phyloP scores from a whole-genome alignment of 2,329 filamentous ascomycete species.

The Tolypocladium ophioglossoides region DNA sequence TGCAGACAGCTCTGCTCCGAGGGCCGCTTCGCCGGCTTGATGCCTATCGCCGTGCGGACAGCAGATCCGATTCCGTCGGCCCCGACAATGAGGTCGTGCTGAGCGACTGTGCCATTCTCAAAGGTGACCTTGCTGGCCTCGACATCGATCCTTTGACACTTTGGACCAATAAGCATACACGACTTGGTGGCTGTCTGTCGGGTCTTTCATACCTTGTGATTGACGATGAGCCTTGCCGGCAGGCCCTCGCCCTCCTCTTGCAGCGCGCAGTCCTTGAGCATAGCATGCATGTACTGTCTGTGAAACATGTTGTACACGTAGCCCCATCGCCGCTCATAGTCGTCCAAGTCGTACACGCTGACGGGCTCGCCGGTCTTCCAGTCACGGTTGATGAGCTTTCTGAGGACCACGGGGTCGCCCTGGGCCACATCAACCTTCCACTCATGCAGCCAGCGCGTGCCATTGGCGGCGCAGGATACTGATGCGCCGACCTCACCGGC shows the following conservation, averaged over 20 bases:
- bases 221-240: slow-evolving; percentile 43
- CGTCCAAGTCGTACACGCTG: slow-evolving; percentile 51
- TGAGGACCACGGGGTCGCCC: slow-evolving; percentile 54
- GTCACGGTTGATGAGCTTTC: slow-evolving; percentile 57
- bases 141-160: slow-evolving; percentile 42
- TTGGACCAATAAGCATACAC: neutral
- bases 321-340: slow-evolving; percentile 57
- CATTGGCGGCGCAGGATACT: slow-evolving; percentile 59
- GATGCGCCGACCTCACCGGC: slow-evolving; percentile 59
- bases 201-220: slow-evolving; percentile 34
- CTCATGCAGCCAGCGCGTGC: slow-evolving; percentile 57
- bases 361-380: slow-evolving; percentile 59
- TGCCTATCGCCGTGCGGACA: slow-evolving; percentile 53
- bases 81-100: slow-evolving; percentile 51
- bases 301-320: slow-evolving; percentile 61
- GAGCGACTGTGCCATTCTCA: slow-evolving; percentile 34
- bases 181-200: neutral
- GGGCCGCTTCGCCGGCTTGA: slow-evolving; percentile 47
- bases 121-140: slow-evolving; percentile 39
- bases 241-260: slow-evolving; percentile 39
- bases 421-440: slow-evolving; percentile 55
- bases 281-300: slow-evolving; percentile 56
- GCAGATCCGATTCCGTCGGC: slow-evolving; percentile 58
- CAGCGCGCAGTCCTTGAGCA: slow-evolving; percentile 51
- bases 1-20: slow-evolving; percentile 53